Conservation (phyloP, 805 yeast genomes). For the Metschnikowia proteae region DNA sequence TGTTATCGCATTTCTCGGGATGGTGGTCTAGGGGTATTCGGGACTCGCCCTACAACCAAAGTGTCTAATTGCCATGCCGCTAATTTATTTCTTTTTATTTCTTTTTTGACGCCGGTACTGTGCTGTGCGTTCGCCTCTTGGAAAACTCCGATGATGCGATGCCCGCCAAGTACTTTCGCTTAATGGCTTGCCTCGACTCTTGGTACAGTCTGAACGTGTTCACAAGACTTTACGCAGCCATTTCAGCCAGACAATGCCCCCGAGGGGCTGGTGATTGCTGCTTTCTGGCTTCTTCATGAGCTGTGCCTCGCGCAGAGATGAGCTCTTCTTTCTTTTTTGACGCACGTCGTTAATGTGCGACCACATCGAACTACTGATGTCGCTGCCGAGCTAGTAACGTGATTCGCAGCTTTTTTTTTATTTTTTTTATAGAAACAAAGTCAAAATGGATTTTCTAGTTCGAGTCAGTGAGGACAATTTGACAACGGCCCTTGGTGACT, state of each 20-base stretch:
- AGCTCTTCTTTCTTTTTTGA: no score
- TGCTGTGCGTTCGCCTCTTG: slow-evolving; percentile 3
- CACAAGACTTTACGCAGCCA: not conserved
- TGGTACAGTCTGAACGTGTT: not conserved
- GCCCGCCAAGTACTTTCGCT: not conserved
- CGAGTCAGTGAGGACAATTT: slow-evolving; percentile 55
- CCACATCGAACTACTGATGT: no score
- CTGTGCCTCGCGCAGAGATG: no score
- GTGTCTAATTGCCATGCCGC: not conserved
- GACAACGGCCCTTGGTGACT: slow-evolving; percentile 78
- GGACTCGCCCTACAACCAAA: not conserved
- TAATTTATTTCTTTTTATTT: not conserved
- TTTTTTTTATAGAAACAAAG: not conserved
- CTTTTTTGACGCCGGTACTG: not conserved
- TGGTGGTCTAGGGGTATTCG: not conserved
- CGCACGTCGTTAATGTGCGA: no score
- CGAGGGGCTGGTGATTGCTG: no score
- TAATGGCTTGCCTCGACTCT: not conserved
- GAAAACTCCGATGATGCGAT: not conserved
- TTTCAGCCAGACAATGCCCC: no score
- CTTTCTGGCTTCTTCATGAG: no score
- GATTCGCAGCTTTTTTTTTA: not conserved
- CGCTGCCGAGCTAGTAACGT: not conserved
- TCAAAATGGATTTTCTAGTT: not conserved
- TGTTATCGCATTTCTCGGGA: not conserved